Conservation (phyloP, 2,329 filamentous ascomycete genomes). For the Diaporthe australafricana region DNA sequence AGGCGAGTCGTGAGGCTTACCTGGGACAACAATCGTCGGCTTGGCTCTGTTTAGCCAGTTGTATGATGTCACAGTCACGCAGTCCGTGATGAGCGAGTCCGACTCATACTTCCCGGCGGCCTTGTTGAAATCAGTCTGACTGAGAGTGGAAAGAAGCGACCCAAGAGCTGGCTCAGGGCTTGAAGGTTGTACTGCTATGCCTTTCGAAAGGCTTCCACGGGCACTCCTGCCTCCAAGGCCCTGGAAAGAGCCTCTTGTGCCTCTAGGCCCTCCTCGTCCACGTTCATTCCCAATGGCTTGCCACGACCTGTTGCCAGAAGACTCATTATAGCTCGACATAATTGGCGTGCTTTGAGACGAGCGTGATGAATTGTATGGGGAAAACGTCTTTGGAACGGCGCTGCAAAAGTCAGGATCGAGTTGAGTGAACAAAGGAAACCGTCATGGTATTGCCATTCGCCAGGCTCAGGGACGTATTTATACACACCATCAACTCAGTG, state of each 20-base stretch:
- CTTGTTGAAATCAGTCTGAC: conserved; percentile 36
- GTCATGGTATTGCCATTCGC: not conserved
- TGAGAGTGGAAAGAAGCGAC: conserved; percentile 37
- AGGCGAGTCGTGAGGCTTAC: conserved; percentile 38
- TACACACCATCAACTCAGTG: not conserved
- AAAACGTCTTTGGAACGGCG: not conserved
- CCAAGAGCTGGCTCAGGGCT: conserved; percentile 40
- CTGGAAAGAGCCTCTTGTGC: not conserved
- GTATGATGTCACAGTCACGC: conserved; percentile 48
- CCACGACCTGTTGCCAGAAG: not conserved
- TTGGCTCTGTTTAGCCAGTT: conserved; percentile 48
- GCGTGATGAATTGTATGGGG: not conserved
- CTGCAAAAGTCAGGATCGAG: not conserved
- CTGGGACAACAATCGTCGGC: conserved; percentile 48
- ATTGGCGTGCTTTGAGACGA: not conserved
- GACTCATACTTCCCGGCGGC: conserved; percentile 35
- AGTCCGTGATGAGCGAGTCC: conserved; percentile 42
- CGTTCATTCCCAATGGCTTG: conserved; percentile 5
- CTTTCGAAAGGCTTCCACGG: not conserved
- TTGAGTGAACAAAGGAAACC: not conserved
- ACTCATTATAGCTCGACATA: conserved; percentile 6
- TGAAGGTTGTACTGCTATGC: not conserved
- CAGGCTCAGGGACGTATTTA: not conserved
- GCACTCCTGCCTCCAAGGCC: not conserved
- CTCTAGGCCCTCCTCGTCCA: not conserved